phyloP scores from a whole-genome alignment of 208 protist genomes.

The Vickermania ingenoplastis region DNA sequence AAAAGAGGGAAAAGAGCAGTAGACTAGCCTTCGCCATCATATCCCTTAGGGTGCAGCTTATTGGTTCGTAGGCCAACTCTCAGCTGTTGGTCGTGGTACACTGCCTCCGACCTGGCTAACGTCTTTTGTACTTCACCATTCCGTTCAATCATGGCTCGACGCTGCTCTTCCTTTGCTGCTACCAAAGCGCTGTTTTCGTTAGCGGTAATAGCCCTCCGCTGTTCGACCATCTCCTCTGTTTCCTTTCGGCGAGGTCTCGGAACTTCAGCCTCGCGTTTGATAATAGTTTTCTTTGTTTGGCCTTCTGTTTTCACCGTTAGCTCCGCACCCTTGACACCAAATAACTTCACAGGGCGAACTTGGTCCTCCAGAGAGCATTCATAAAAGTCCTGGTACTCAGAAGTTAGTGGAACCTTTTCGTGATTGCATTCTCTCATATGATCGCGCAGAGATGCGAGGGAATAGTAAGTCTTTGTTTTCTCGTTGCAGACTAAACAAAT shows the following conservation, averaged over 20 bases:
- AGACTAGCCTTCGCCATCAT: constrained; percentile 70
- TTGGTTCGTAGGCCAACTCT: constrained; percentile 66
- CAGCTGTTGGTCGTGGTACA: constrained; percentile 44
- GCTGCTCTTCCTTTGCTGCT: constrained; percentile 50
- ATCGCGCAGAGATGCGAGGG: constrained; percentile 66
- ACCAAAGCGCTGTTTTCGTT: constrained; percentile 44
- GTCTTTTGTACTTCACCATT: constrained; percentile 36
- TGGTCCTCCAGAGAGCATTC: constrained; percentile 43
- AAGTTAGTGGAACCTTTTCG: constrained; percentile 59
- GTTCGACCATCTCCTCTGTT: constrained; percentile 33
- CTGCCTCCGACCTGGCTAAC: constrained; percentile 26
- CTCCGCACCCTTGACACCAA: constrained; percentile 27
- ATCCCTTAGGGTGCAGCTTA: constrained; percentile 85
- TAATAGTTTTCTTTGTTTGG: constrained; percentile 19
- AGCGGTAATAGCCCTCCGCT: constrained; percentile 51
- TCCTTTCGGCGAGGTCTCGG: constrained; percentile 53
- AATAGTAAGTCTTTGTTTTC: constrained; percentile 54
- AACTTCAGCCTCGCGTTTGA: constrained; percentile 58
- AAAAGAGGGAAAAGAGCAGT: background rate
- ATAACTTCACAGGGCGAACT: constrained; percentile 22
- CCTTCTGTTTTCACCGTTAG: constrained; percentile 22
- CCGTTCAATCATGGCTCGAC: constrained; percentile 35
- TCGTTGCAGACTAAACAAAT: constrained; percentile 85
- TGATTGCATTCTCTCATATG: constrained; percentile 84
- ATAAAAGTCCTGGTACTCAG: constrained; percentile 85